These are phyloP conservation scores for Psilocybe sp. DNA, from an alignment of 768 basidiomycete genomes.

Conservation along the genomic window DNA sequence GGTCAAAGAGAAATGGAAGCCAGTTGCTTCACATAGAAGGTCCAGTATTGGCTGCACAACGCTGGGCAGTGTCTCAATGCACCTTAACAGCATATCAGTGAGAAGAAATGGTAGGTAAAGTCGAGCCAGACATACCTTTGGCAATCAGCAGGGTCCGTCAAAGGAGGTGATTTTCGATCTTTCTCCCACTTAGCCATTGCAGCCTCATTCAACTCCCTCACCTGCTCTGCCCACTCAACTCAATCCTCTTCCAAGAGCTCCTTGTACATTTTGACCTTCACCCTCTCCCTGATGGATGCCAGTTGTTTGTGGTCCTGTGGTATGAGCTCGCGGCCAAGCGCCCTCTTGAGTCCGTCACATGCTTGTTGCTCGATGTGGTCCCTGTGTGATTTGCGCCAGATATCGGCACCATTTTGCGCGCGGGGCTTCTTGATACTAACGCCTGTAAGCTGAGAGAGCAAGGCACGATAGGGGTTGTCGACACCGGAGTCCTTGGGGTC, in stretches of 20 bases:
- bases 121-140: conserved; percentile 2
- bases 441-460: background rate
- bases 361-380: conserved; percentile 4
- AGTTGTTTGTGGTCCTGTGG: too few species aligned
- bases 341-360: background rate
- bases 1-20: conserved; percentile 11
- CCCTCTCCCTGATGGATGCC: conserved; percentile 2
- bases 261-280: conserved; percentile 1
- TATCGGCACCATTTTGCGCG: background rate
- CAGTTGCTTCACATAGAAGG: conserved; percentile 5
- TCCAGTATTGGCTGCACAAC: conserved; percentile 13
- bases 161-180: background rate
- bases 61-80: conserved; percentile 1
- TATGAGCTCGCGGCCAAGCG: too few species aligned
- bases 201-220: background rate
- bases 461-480: conserved; percentile 1
- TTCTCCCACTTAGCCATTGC: background rate
- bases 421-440: background rate
- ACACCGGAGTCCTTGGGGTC: conserved; percentile 6
- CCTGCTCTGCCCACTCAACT: background rate
- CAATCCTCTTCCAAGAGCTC: background rate
- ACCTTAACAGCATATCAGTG: background rate
- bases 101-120: background rate
- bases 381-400: conserved; percentile 6
- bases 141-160: background rate